phyloP scores from a whole-genome alignment of 2,329 filamentous ascomycete genomes.

The Botrytis elliptica region DNA sequence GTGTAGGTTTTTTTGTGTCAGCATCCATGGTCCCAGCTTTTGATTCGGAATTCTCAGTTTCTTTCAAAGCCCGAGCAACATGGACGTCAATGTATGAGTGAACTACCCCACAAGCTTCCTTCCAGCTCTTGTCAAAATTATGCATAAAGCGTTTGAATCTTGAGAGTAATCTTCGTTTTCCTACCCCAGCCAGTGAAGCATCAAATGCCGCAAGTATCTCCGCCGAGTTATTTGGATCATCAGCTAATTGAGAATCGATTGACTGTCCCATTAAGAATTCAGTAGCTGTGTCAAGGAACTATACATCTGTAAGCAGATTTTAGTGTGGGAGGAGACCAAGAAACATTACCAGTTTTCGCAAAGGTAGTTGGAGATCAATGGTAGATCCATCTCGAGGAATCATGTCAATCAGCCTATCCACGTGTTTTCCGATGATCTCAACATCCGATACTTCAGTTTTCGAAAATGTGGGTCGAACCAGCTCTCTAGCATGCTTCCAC shows the following conservation, averaged over 20 bases:
- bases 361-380: conserved; percentile 17
- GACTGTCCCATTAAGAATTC: conserved; percentile 14
- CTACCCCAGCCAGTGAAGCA: not conserved
- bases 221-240: conserved; percentile 4
- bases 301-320: not conserved
- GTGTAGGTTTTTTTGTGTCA: not conserved
- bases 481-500: conserved; percentile 15
- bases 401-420: conserved; percentile 4
- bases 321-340: not conserved
- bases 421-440: not conserved
- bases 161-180: conserved; percentile 11
- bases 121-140: conserved; percentile 13
- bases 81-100: conserved; percentile 17
- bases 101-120: conserved; percentile 10
- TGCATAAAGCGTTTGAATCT: not conserved
- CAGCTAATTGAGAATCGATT: not conserved
- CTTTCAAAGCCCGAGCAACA: conserved; percentile 2
- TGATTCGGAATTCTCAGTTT: not conserved
- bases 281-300: conserved; percentile 16
- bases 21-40: not conserved
- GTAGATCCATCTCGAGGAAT: conserved; percentile 18
- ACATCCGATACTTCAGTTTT: conserved; percentile 17
- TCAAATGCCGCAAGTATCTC: conserved; percentile 4
- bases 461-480: conserved; percentile 13
- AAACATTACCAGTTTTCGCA: conserved; percentile 3